Conservation (phyloP, 768 basidiomycete genomes). For the Lentinula aciculospora region DNA sequence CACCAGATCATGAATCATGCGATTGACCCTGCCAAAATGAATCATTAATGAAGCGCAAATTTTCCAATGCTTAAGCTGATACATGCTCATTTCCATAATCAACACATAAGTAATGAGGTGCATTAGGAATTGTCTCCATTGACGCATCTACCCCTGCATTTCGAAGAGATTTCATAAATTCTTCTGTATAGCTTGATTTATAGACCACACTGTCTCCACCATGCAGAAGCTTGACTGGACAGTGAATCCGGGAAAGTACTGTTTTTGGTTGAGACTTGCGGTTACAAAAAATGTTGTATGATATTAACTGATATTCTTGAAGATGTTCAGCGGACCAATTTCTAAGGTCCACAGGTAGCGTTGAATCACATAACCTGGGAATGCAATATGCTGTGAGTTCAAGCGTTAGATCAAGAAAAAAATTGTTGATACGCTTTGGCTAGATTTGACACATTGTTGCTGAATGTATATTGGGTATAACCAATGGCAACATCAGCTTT, state of each 20-base stretch:
- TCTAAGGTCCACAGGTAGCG: background rate
- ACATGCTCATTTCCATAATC: constrained; percentile 13
- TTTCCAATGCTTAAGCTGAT: background rate
- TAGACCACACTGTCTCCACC: constrained; percentile 20
- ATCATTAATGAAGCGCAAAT: background rate
- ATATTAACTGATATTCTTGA: constrained; percentile 7
- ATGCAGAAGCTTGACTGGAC: constrained; percentile 18
- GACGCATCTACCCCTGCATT: constrained; percentile 13
- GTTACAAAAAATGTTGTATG: constrained; percentile 12
- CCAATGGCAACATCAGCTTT: background rate
- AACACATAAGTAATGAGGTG: constrained; percentile 16
- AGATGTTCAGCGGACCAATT: constrained; percentile 12
- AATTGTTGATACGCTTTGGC: background rate
- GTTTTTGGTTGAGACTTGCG: constrained; percentile 8
- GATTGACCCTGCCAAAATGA: background rate
- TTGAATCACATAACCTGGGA: background rate
- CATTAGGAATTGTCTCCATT: constrained; percentile 11
- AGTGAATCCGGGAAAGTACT: constrained; percentile 12
- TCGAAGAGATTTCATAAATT: constrained; percentile 14
- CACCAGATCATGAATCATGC: background rate
- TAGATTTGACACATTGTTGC: background rate
- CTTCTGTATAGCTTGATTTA: constrained; percentile 9
- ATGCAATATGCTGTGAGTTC: background rate
- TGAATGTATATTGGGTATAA: background rate
- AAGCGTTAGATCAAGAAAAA: background rate